Conservation (phyloP, 73 alveolate species). For the Stentor roeselii region DNA sequence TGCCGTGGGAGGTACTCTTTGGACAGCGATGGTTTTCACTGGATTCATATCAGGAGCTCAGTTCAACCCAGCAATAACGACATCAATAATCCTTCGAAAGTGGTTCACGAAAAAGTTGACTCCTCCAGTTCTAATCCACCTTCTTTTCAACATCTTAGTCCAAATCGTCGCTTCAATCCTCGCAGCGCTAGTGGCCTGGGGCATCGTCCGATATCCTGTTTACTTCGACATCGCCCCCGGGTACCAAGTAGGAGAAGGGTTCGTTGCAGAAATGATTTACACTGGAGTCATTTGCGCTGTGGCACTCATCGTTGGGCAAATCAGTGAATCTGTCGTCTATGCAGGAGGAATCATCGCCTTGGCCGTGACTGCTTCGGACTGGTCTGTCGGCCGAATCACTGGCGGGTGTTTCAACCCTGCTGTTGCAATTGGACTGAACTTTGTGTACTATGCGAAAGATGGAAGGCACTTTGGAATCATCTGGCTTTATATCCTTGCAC, state of each 20-base stretch:
- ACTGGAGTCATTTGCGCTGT: background rate
- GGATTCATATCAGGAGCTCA: conserved; percentile 27
- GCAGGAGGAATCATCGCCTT: conserved; percentile 25
- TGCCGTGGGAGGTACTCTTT: conserved; percentile 10
- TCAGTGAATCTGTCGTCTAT: background rate
- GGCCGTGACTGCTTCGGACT: background rate
- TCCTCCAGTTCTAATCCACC: background rate
- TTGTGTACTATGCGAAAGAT: background rate
- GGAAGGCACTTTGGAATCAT: background rate
- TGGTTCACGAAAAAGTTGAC: background rate
- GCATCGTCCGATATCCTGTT: conserved; percentile 21
- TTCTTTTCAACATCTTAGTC: conserved; percentile 12
- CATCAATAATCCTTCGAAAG: conserved; percentile 9
- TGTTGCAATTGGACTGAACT: conserved; percentile 7
- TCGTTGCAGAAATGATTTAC: conserved; percentile 21
- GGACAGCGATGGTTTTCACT: conserved; percentile 24
- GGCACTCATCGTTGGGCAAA: conserved; percentile 3
- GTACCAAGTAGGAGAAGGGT: background rate
- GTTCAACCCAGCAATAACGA: conserved; percentile 18
- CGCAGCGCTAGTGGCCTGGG: conserved; percentile 19
- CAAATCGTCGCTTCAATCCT: background rate
- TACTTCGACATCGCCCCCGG: background rate
- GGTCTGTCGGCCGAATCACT: conserved; percentile 16
- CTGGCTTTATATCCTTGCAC: conserved; percentile 27
- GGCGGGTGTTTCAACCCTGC: conserved; percentile 27